Conservation (phyloP, 441 rosid species). For the Eugenia klotzschiana region DNA sequence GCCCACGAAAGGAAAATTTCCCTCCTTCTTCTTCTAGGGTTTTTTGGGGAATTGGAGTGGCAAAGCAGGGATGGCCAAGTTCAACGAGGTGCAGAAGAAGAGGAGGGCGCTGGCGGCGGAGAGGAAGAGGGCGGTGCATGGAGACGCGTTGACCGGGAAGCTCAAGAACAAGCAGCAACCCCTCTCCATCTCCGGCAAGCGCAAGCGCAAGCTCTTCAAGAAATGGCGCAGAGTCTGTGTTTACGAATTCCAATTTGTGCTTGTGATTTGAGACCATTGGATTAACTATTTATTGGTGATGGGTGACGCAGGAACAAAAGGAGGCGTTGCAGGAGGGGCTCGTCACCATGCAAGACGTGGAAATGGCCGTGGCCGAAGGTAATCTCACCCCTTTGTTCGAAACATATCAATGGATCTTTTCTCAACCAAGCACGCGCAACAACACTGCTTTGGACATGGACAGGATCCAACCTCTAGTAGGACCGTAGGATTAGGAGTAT, state of each 20-base stretch:
- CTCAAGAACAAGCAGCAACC: conserved; percentile 31
- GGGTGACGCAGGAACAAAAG: conserved; percentile 43
- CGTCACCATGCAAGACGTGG: conserved; percentile 60
- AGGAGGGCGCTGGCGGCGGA: conserved; percentile 45
- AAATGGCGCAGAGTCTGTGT: conserved; percentile 42
- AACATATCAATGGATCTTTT: neutral
- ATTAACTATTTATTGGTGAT: neutral
- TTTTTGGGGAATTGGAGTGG: neutral
- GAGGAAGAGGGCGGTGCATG: conserved; percentile 48
- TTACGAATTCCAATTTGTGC: neutral
- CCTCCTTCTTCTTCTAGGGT: conserved; percentile 2
- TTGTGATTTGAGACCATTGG: neutral
- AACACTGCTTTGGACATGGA: neutral
- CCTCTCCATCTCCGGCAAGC: conserved; percentile 57
- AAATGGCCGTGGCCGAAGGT: conserved; percentile 49
- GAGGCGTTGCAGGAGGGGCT: conserved; percentile 55
- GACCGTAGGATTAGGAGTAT: neutral
- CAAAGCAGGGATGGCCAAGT: conserved; percentile 47
- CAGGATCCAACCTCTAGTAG: neutral
- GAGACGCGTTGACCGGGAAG: conserved; percentile 49
- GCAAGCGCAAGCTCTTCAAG: conserved; percentile 56
- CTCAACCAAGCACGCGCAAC: neutral
- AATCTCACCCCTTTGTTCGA: neutral
- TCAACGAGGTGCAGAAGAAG: conserved; percentile 59
- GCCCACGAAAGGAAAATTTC: neutral